These are phyloP conservation scores for Penicillium concentricum DNA, from an alignment of 2,329 filamentous ascomycete species.

Conservation along the genomic window DNA sequence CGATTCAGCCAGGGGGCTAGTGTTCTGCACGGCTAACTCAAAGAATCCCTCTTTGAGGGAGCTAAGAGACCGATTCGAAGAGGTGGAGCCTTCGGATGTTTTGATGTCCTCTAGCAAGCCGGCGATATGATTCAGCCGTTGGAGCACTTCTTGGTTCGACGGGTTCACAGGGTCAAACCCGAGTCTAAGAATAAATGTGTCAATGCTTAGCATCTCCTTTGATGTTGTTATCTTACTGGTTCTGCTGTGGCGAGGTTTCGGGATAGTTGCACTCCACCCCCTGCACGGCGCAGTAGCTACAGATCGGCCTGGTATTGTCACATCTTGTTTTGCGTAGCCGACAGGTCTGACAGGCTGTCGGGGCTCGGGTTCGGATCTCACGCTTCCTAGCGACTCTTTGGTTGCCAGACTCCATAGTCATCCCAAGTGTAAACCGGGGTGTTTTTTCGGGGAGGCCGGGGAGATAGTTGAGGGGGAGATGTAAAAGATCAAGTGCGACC, in stretches of 20 bases:
- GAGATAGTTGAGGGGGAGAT: conserved; percentile 3
- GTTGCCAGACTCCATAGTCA: conserved; percentile 17
- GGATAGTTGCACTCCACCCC: conserved; percentile 25
- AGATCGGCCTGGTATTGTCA: conserved; percentile 23
- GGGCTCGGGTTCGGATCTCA: conserved; percentile 26
- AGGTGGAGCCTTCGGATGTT: conserved; percentile 15
- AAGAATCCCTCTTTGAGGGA: conserved; percentile 19
- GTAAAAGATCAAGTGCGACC: conserved; percentile 11
- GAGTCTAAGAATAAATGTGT: conserved; percentile 8
- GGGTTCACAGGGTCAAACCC: conserved; percentile 14
- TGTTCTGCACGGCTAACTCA: conserved; percentile 12
- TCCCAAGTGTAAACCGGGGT: neutral
- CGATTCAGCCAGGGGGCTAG: conserved; percentile 15
- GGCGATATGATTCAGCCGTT: conserved; percentile 21
- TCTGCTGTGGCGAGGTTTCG: conserved; percentile 18
- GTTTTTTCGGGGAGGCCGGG: conserved; percentile 18
- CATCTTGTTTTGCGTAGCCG: conserved; percentile 27
- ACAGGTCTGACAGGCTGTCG: conserved; percentile 27
- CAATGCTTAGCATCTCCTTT: neutral
- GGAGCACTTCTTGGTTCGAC: conserved; percentile 22
- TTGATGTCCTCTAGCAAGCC: conserved; percentile 24
- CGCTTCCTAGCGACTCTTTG: conserved; percentile 18
- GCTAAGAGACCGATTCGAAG: conserved; percentile 17
- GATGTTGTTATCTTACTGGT: conserved; percentile 18
- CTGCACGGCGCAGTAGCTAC: conserved; percentile 25